A percentile compares a stretch with the other conserved stretches of the same genome.
Evolutionary conservation across 2,329 filamentous ascomycete species (phyloP).

Genomic region (Magnaporthiopsis incrustans): DNA sequence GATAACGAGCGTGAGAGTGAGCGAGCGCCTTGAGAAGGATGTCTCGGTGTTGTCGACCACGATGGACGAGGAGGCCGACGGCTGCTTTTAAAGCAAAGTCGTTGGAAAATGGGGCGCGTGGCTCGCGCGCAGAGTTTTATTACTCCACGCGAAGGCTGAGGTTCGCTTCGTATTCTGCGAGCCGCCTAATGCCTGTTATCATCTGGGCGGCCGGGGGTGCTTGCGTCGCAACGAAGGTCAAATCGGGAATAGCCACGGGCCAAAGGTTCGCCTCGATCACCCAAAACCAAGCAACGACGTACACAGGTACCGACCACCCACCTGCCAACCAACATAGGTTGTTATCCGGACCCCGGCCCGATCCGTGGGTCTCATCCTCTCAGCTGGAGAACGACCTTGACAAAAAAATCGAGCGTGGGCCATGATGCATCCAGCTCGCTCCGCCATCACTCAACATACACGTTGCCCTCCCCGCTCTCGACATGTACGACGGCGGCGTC

Average conservation of each 20-base stretch:
- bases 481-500: not conserved
- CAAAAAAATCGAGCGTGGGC: not conserved
- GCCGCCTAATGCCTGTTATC: too few species aligned
- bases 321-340: too few species aligned
- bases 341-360: not conserved
- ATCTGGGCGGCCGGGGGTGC: too few species aligned
- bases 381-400: not conserved
- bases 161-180: not conserved
- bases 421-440: not conserved
- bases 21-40: not conserved
- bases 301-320: too few species aligned
- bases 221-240: too few species aligned
- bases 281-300: too few species aligned
- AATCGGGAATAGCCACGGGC: too few species aligned
- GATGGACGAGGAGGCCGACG: not conserved
- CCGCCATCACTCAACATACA: not conserved
- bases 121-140: not conserved
- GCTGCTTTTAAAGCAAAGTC: not conserved
- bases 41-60: not conserved
- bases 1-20: not conserved
- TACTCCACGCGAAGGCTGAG: not conserved
- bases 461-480: not conserved
- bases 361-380: not conserved
- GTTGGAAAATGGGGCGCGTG: not conserved
- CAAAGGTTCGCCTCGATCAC: too few species aligned